Percentiles rank a stretch among this genome's conserved stretches.
Conservation (phyloP, 129 eudicot species). For the Ambrosia artemisiifolia region DNA sequence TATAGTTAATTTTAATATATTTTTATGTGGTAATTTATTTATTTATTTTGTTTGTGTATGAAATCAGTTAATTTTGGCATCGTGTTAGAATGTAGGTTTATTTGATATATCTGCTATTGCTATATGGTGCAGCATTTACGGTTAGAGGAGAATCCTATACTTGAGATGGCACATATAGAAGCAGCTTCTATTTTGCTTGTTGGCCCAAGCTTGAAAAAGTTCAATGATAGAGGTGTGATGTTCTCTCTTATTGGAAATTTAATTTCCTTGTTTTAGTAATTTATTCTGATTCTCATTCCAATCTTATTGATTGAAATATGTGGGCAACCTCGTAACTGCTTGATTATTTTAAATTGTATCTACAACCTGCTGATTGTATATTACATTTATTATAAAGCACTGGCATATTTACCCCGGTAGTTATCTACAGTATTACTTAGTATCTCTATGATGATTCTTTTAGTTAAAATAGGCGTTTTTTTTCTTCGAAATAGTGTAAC, state of each 20-base stretch:
- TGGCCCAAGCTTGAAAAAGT: constrained; percentile 88
- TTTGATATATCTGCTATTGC: constrained; percentile 16
- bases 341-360: neutral
- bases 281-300: neutral
- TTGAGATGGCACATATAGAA: constrained; percentile 89
- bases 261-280: neutral
- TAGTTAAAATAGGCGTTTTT: neutral
- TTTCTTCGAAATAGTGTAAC: neutral
- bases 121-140: constrained; percentile 77
- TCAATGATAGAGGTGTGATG: constrained; percentile 74
- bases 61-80: neutral
- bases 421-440: neutral
- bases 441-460: neutral
- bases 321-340: neutral
- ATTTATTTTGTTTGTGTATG: neutral
- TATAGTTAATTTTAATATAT: neutral
- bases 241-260: constrained; percentile 9
- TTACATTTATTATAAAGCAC: neutral
- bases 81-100: constrained; percentile 5
- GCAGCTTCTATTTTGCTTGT: constrained; percentile 95
- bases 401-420: neutral
- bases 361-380: neutral
- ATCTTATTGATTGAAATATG: neutral
- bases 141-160: constrained; percentile 96
- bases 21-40: neutral